A percentile compares a stretch with the other conserved stretches of the same genome.
phyloP scores from a whole-genome alignment of 331 rosid species.

The Pyrus hybrid region DNA sequence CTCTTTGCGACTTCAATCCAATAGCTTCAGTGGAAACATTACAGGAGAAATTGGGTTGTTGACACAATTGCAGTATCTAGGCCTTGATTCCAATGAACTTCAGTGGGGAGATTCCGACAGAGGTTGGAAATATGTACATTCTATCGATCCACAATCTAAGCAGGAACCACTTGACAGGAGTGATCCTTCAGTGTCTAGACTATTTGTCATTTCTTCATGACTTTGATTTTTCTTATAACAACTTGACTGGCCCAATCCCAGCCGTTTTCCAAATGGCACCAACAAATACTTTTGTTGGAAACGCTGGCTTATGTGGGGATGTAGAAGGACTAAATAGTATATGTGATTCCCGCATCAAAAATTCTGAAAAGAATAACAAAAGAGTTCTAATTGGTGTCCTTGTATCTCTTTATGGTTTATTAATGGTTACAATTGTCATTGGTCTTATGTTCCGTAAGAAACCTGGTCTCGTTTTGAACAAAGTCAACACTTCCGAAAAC shows the following conservation, averaged over 20 bases:
- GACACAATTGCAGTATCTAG: too few species aligned
- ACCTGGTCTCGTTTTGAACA: background rate
- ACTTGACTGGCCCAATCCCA: slow-evolving; percentile 45
- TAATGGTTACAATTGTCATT: too few species aligned
- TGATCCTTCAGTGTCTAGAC: too few species aligned
- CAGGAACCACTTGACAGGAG: too few species aligned
- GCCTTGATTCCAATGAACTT: too few species aligned
- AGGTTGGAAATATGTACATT: too few species aligned
- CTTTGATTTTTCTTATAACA: slow-evolving; percentile 46
- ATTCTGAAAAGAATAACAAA: background rate
- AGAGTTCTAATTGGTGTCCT: background rate
- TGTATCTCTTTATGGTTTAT: slow-evolving; percentile 28
- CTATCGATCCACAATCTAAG: too few species aligned
- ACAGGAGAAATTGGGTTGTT: too few species aligned
- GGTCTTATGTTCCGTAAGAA: background rate
- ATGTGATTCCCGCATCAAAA: background rate
- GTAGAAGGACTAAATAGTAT: background rate
- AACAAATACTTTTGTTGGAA: background rate
- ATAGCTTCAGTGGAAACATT: too few species aligned
- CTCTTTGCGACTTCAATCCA: too few species aligned
- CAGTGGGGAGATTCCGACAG: too few species aligned
- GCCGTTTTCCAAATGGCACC: background rate
- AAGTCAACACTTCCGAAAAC: background rate
- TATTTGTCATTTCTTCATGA: rapidly evolving
- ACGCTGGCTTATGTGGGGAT: background rate